Conservation (phyloP, 768 basidiomycete genomes). For the Cystobasidium onofrii region DNA sequence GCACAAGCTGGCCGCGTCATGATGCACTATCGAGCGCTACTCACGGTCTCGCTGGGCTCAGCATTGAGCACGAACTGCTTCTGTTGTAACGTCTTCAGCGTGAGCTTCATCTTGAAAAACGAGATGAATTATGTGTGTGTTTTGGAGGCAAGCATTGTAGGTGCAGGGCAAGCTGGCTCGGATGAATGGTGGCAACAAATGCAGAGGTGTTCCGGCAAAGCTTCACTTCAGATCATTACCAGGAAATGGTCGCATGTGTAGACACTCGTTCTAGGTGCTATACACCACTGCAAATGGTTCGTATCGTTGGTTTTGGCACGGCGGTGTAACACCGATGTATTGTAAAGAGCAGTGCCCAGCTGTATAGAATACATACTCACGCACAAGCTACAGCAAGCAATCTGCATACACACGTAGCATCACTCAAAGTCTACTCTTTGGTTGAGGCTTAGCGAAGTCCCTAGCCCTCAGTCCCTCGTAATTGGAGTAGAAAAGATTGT, state of each 20-base stretch:
- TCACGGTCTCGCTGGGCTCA: constrained; percentile 60
- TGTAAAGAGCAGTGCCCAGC: too few species aligned
- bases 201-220: too few species aligned
- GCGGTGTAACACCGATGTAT: too few species aligned
- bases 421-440: not conserved
- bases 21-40: constrained; percentile 9
- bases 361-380: not conserved
- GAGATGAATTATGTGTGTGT: not conserved
- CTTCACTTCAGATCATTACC: too few species aligned
- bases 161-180: too few species aligned
- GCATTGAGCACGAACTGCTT: constrained; percentile 81
- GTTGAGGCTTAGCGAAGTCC: constrained; percentile 11
- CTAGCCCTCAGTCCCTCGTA: constrained; percentile 22
- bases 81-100: constrained; percentile 88
- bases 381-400: not conserved
- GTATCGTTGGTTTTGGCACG: too few species aligned
- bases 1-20: constrained; percentile 29
- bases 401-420: not conserved
- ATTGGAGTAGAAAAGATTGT: constrained; percentile 20
- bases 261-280: too few species aligned
- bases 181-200: too few species aligned
- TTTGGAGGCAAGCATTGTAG: too few species aligned
- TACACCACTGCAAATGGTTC: too few species aligned
- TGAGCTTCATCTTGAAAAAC: constrained; percentile 50
- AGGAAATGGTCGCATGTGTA: too few species aligned